phyloP scores from a whole-genome alignment of 2,329 filamentous ascomycete species.

The Ascochyta fabae region DNA sequence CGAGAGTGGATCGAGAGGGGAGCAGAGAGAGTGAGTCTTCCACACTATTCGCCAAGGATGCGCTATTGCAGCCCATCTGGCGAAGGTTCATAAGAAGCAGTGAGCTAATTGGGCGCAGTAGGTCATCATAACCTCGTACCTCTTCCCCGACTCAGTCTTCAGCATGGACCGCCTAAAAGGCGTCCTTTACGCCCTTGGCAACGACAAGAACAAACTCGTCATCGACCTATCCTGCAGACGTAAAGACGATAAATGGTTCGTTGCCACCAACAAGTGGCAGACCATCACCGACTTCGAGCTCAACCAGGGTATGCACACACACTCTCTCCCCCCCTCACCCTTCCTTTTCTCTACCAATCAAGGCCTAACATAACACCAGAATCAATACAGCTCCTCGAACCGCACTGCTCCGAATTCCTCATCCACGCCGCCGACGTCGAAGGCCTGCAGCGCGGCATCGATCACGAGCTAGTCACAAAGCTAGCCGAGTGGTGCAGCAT shows the following conservation, averaged over 20 bases:
- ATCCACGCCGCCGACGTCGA: constrained; percentile 98
- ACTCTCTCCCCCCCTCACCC: background rate
- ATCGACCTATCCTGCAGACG: constrained; percentile 92
- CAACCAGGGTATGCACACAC: constrained; percentile 68
- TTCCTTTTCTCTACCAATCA: background rate
- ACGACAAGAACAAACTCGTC: constrained; percentile 81
- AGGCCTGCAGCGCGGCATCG: constrained; percentile 88
- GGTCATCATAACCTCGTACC: constrained; percentile 96
- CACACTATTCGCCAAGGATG: background rate
- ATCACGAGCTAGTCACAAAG: constrained; percentile 78
- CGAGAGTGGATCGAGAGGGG: constrained; percentile 84
- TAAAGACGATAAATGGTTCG: constrained; percentile 80
- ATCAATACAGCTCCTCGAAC: constrained; percentile 79
- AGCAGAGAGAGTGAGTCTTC: constrained; percentile 80
- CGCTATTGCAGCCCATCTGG: no score
- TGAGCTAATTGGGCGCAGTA: constrained; percentile 54
- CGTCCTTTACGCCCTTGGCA: constrained; percentile 74
- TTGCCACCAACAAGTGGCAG: constrained; percentile 99
- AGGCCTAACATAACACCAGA: constrained; percentile 58
- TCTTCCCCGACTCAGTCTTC: constrained; percentile 86
- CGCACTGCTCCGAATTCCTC: constrained; percentile 94
- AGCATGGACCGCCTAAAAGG: constrained; percentile 76
- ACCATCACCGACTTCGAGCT: constrained; percentile 97
- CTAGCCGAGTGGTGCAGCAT: constrained; percentile 87
- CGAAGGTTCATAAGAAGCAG: background rate